phyloP scores from a whole-genome alignment of 352 stramenopile genomes.

The Globisporangium sylvaticum region DNA sequence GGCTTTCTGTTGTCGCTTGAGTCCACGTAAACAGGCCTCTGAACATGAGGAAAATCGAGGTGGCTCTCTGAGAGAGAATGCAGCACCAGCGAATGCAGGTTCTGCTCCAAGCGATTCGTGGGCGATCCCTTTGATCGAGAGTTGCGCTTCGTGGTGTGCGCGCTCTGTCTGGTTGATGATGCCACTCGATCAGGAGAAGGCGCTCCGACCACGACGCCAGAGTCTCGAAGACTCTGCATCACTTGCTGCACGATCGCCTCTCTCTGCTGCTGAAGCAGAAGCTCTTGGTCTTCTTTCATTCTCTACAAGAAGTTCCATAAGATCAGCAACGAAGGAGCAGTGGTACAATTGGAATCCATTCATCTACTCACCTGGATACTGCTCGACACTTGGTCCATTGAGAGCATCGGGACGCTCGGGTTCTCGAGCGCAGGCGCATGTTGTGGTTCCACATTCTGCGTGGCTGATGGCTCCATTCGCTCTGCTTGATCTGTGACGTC shows the following conservation, averaged over 20 bases:
- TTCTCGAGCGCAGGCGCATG: background rate
- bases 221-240: conserved; percentile 40
- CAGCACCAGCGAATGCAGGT: conserved; percentile 41
- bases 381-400: conserved; percentile 22
- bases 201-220: conserved; percentile 14
- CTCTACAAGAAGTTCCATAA: conserved; percentile 7
- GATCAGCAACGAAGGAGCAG: background rate
- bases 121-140: background rate
- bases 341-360: background rate
- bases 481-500: background rate
- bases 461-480: background rate
- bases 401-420: conserved; percentile 16
- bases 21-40: conserved; percentile 9
- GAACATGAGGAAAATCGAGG: conserved; percentile 57
- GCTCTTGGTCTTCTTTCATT: conserved; percentile 39
- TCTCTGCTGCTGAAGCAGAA: conserved; percentile 49
- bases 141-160: background rate
- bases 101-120: conserved; percentile 35
- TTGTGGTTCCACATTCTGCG: no score
- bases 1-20: background rate
- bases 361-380: conserved; percentile 22
- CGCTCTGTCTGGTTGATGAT: background rate
- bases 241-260: conserved; percentile 62
- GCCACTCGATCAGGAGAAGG: background rate
- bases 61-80: conserved; percentile 63